Evolutionary conservation across 2,329 filamentous ascomycete species (phyloP).

Genomic region (Trichoderma atrobrunneum): DNA sequence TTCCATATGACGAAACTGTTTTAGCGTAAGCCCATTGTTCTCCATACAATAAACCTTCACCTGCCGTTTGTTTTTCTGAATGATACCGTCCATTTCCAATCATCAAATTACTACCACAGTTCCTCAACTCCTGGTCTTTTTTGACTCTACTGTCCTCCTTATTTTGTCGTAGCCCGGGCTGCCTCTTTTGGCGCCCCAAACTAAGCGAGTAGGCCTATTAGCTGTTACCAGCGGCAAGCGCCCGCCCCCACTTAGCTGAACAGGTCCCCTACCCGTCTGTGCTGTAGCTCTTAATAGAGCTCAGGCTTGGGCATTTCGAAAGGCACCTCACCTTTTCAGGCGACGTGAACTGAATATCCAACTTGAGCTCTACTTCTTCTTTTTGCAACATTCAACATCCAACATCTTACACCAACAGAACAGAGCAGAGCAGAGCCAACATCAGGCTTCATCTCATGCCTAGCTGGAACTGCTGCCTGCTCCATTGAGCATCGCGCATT

Average conservation of each 20-base stretch:
- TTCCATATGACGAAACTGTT: background rate
- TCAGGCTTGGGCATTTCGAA: background rate
- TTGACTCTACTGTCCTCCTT: background rate
- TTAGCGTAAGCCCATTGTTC: background rate
- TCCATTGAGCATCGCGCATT: slow-evolving; percentile 11
- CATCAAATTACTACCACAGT: background rate
- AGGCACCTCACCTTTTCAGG: background rate
- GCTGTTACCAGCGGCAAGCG: slow-evolving; percentile 1
- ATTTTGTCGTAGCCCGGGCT: background rate
- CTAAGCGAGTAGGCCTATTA: background rate
- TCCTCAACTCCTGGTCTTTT: background rate
- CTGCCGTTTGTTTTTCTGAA: background rate
- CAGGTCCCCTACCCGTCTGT: background rate
- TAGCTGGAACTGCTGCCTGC: background rate
- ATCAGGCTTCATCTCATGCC: background rate
- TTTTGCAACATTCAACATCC: background rate
- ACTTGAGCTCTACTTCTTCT: background rate
- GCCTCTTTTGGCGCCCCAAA: background rate
- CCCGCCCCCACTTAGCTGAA: slow-evolving; percentile 6
- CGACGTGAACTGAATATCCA: background rate
- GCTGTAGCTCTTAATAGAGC: background rate
- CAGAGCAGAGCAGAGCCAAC: background rate
- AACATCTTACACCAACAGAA: background rate
- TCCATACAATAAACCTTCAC: background rate
- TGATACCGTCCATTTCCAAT: background rate